Evolutionary conservation across 2,329 filamentous ascomycete genomes (phyloP).

Genomic region (Graphilbum sp.): DNA sequence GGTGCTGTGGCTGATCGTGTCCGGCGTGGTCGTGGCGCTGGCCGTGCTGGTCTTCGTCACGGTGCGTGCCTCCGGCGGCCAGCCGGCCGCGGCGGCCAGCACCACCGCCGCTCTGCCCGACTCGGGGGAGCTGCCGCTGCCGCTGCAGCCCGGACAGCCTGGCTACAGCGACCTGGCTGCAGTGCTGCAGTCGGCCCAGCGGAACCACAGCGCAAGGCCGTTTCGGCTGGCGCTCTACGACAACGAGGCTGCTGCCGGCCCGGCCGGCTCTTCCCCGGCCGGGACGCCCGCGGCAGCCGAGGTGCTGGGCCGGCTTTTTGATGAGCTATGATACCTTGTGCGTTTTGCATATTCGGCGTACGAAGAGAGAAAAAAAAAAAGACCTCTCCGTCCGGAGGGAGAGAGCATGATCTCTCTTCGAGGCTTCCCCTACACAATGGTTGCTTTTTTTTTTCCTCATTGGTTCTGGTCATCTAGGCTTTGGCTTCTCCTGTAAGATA

Average conservation of each 20-base stretch:
- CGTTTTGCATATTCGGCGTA: too few relatives aligned
- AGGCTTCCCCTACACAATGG: too few relatives aligned
- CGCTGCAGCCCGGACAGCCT: not conserved
- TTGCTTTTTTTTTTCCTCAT: too few relatives aligned
- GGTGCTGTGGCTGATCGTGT: constrained; percentile 45
- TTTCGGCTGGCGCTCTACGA: not conserved
- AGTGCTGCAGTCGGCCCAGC: not conserved
- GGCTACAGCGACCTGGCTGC: not conserved
- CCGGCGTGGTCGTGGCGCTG: constrained; percentile 28
- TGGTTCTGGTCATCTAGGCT: too few relatives aligned
- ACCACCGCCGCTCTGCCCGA: too few relatives aligned
- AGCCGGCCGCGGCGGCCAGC: not conserved
- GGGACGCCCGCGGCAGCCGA: not conserved
- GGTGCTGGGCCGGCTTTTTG: not conserved
- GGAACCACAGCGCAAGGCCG: not conserved
- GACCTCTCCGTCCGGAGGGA: too few relatives aligned
- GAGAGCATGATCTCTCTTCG: too few relatives aligned
- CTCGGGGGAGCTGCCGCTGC: too few relatives aligned
- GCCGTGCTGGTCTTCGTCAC: constrained; percentile 25
- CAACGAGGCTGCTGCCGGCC: not conserved
- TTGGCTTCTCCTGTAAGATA: too few relatives aligned
- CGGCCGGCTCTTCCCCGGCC: not conserved
- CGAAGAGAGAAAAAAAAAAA: too few relatives aligned
- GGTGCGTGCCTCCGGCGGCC: not conserved
- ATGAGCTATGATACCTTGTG: not conserved